Conservation (phyloP, 1,284 basidiomycete genomes). For the Marasmius oreades region DNA sequence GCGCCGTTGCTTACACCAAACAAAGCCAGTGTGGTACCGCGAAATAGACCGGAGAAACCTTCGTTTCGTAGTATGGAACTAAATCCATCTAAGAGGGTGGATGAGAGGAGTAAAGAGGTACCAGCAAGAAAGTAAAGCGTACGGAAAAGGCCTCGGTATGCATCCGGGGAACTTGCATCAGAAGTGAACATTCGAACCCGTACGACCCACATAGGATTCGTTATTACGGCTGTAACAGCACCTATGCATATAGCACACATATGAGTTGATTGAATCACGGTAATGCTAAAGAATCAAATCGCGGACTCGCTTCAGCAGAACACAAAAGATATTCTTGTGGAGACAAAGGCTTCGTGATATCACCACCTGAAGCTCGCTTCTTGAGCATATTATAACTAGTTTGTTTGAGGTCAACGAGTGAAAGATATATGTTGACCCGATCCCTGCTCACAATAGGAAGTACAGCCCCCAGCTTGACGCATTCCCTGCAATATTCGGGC, state of each 20-base stretch:
- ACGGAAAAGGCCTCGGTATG: constrained; percentile 83
- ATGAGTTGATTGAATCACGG: constrained; percentile 12
- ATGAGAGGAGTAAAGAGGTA: neutral
- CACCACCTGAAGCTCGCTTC: constrained; percentile 60
- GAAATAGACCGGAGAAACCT: constrained; percentile 81
- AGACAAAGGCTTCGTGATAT: constrained; percentile 59
- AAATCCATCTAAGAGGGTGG: constrained; percentile 65
- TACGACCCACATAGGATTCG: constrained; percentile 98
- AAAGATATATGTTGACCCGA: constrained; percentile 1
- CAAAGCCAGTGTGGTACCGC: constrained; percentile 85
- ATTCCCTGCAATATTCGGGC: constrained; percentile 92
- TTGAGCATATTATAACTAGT: constrained; percentile 94
- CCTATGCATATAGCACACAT: constrained; percentile 49
- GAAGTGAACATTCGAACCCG: constrained; percentile 98
- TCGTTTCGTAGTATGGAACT: constrained; percentile 67
- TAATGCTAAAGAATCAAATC: constrained; percentile 20
- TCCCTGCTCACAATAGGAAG: constrained; percentile 84
- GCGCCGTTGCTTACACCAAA: constrained; percentile 96
- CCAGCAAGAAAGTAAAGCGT: constrained; percentile 27
- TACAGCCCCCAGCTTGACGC: constrained; percentile 98
- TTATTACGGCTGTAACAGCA: constrained; percentile 89
- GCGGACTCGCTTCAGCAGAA: constrained; percentile 93
- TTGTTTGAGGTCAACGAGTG: neutral
- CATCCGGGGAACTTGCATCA: constrained; percentile 52
- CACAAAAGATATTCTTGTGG: constrained; percentile 85